A percentile compares a stretch with the other conserved stretches of the same genome.
Evolutionary conservation across 2,329 filamentous ascomycete genomes (phyloP).

Genomic region (Botrytis deweyae): DNA sequence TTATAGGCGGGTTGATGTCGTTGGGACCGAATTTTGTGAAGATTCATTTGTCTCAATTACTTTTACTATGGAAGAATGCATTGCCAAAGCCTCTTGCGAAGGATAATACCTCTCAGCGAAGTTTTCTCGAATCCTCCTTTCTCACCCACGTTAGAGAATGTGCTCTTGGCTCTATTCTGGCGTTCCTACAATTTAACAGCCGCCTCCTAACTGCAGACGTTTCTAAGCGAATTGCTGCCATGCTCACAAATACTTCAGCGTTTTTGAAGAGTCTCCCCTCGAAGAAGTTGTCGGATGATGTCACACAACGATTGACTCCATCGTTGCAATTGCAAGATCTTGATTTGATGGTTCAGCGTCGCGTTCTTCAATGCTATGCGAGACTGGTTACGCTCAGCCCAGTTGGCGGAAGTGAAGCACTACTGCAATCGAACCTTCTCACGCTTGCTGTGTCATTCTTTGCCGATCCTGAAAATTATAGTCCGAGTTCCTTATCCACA

Average conservation of each 20-base stretch:
- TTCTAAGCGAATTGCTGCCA: slow-evolving; percentile 84
- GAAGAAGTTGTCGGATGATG: slow-evolving; percentile 84
- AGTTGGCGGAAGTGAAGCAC: slow-evolving; percentile 76
- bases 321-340: slow-evolving; percentile 87
- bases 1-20: slow-evolving; percentile 95
- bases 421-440: slow-evolving; percentile 87
- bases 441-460: slow-evolving; percentile 89
- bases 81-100: slow-evolving; percentile 91
- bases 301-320: slow-evolving; percentile 77
- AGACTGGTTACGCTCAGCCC: slow-evolving; percentile 88
- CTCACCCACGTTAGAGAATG: slow-evolving; percentile 93
- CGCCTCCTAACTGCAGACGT: slow-evolving; percentile 90
- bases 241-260: slow-evolving; percentile 91
- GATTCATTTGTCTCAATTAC: slow-evolving; percentile 90
- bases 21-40: slow-evolving; percentile 98
- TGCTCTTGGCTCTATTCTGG: slow-evolving; percentile 84
- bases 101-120: slow-evolving; percentile 82
- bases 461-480: slow-evolving; percentile 87
- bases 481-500: slow-evolving; percentile 78
- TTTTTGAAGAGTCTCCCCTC: slow-evolving; percentile 83
- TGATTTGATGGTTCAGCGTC: slow-evolving; percentile 86
- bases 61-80: slow-evolving; percentile 96
- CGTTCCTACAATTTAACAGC: slow-evolving; percentile 91
- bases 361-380: slow-evolving; percentile 92
- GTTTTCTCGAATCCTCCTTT: slow-evolving; percentile 85